Base-by-base conservation (phyloP, 768 basidiomycete species). In the Boletus vinaceobasis region DNA sequence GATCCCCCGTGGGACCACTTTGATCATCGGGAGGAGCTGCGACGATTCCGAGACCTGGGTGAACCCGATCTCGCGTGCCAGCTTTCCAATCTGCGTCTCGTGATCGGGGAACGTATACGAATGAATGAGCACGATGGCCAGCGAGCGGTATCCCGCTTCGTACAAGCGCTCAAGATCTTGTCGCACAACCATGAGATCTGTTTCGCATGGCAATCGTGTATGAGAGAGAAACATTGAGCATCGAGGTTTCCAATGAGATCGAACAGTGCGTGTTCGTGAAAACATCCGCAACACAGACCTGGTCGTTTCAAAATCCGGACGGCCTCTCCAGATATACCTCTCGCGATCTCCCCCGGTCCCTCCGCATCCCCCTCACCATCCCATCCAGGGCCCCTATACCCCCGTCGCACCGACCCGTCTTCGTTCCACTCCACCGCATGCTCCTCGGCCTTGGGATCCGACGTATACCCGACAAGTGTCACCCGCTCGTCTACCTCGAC, bases 51-150 rank as follows among this genome's bases (percentile, higher is more conserved):
- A 95, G 61, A 98, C 83, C 43, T 97, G 93, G 6, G 78, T 77
- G 71, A 98, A 98, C n/a, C 95, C 95, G 5, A 96, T 67, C 44
- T 81, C 78, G 21, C 83, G 78, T 5, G 94, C 96, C 19, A 96
- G 66, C 0, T 74, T 71, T 31, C 88, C 93, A 21, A 98, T 72
- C 36, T 78, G 70, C 3, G 75, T 74, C 68, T 98, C 95, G 67
- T 98, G 96, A 9, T 87, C 83, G 0, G 91, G 91, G 70, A 81
- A 93, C 8, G 92, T 95, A 69, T 93, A 98, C 13, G 94, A 95
- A 68, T 98, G 95, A 5, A 89, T 84, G 49, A 98, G 75, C 42
- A 93, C 87, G 62, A 98, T 86, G 11, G 96, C 96, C 43, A 98
- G 71, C 7, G 90, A 93, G 26, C 90, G 85, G 64, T 90, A 92